Evolutionary conservation across 2,329 filamentous ascomycete species (phyloP), one percentile per base, ranked within the genome.

Genomic region (Lachnellula hyalina): DNA sequence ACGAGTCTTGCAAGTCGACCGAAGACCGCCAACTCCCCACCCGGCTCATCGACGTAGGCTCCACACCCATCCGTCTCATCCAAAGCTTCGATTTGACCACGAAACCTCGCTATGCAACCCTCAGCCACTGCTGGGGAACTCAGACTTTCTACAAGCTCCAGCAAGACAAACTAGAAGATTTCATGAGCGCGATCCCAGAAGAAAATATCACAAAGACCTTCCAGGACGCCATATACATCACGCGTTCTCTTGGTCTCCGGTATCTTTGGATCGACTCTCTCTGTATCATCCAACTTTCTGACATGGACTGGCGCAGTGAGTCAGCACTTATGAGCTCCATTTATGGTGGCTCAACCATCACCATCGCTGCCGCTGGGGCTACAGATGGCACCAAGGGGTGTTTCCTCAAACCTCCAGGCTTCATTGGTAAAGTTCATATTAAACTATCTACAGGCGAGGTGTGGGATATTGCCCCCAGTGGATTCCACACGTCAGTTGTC

Each of bases 181-280:
- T 57, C 40, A 50, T 47, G 36, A 34, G 5, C 19, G 32, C 4
- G 23, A 55, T 59, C 28, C 52, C 57, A 32, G 36, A 47, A 5
- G 25, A 49, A 47, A 28, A 28, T 1, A 49, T 55, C 9, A 48
- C 54, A 19, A 54, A 52, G 44, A 64, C 61, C 4, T 64, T 63
- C 42, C 52, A 38, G 23, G 57, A 64, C 34, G 55, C 55, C 17
- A 47, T 61, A 6, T 38, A 25, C 8, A 51, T 63, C 32, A 46
- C 49, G 38, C 53, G 51, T 17, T 44, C 14, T 49, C 53, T 59
- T 19, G 51, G 50, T 38, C 44, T 63, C 36, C 51, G 38, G 25
- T 60, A 59, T 55, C 25, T 62, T 23, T 58, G 61, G 61, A 62
- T 63, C 48, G 58, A 63, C 35, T 47, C 58, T 41, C 47, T 63